A percentile compares a stretch with the other conserved stretches of the same genome.
Evolutionary conservation across 768 basidiomycete species (phyloP).

Genomic region (Lentinula guzmanii): DNA sequence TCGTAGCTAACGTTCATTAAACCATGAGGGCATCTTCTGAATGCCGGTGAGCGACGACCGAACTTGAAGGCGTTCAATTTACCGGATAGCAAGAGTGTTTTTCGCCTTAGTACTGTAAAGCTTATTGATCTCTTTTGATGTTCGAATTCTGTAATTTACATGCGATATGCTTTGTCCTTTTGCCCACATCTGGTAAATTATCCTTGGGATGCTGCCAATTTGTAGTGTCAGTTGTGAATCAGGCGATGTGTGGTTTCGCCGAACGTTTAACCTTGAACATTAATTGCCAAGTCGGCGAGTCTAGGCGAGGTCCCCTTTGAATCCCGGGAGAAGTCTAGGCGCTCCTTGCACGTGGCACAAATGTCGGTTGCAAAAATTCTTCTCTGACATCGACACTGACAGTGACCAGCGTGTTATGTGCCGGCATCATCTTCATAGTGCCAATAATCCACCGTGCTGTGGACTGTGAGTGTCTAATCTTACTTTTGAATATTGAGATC

Average conservation of each 20-base stretch:
- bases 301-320: no score
- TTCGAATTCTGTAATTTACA: background rate
- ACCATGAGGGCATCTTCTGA: background rate
- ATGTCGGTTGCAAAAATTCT: background rate
- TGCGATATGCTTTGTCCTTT: no score
- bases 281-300: no score
- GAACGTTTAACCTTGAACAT: no score
- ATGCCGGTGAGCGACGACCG: background rate
- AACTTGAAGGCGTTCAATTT: background rate
- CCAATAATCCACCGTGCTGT: background rate
- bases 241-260: no score
- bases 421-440: background rate
- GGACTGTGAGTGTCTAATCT: background rate
- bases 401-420: conserved; percentile 6
- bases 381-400: background rate
- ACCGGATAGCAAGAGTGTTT: background rate
- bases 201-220: no score
- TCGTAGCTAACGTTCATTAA: background rate
- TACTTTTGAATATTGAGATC: background rate
- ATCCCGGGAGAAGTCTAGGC: background rate
- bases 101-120: background rate
- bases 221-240: no score
- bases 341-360: background rate
- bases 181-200: no score
- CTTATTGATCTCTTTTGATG: background rate